Conservation (phyloP, 2,329 filamentous ascomycete genomes). For the Sporothrix pallida region DNA sequence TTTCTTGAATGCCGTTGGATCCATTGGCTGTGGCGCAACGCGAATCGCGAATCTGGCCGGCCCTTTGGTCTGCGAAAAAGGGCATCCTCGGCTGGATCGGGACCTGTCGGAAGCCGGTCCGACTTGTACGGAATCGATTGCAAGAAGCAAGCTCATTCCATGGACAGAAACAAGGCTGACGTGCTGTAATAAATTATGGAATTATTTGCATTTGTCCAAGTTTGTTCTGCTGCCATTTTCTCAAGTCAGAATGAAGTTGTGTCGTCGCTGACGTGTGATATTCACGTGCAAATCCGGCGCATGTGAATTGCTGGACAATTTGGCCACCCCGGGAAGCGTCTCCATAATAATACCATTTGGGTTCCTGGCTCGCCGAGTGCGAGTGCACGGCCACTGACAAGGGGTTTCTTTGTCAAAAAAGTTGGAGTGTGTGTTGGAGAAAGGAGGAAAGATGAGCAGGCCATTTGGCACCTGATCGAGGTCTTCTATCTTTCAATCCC, state of each 20-base stretch:
- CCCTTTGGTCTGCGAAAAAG: not conserved
- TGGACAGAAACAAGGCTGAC: not conserved
- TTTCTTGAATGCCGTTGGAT: not conserved
- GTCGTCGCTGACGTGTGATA: slow-evolving; percentile 6
- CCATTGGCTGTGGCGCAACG: not conserved
- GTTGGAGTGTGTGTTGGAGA: slow-evolving; percentile 15
- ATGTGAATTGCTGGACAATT: slow-evolving; percentile 17
- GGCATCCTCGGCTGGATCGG: slow-evolving; percentile 30
- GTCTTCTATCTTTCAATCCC: not conserved
- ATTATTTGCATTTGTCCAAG: no score
- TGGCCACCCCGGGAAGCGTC: not conserved
- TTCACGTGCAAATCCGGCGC: slow-evolving; percentile 34
- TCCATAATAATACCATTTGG: slow-evolving; percentile 19
- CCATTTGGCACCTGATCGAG: not conserved
- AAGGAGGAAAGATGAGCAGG: slow-evolving; percentile 15
- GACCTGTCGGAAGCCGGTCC: slow-evolving; percentile 24
- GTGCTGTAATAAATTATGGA: not conserved
- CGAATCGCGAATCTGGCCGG: slow-evolving; percentile 17
- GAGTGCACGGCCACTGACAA: slow-evolving; percentile 15
- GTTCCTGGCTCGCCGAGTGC: slow-evolving; percentile 1
- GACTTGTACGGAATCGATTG: not conserved
- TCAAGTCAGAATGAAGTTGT: no score
- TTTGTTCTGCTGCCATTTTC: no score
- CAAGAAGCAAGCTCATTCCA: not conserved
- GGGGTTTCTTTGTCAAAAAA: slow-evolving; percentile 1